Evolutionary conservation across 164 flowering plant species (phyloP).

Genomic region (Cinnamomum micranthum): DNA sequence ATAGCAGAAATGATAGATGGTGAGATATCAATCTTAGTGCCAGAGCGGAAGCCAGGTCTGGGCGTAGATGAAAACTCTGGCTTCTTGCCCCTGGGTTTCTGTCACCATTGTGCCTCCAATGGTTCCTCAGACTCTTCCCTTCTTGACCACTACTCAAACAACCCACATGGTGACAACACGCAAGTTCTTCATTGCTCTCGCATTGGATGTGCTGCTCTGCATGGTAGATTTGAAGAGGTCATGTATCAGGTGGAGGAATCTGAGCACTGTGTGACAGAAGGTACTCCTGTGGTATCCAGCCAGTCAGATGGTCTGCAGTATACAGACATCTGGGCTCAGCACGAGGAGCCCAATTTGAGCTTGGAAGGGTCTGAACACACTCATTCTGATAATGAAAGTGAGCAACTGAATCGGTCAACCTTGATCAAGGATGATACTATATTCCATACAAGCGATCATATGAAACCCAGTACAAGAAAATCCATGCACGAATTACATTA

Average conservation of each 20-base stretch:
- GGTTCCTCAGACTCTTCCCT: constrained; percentile 43
- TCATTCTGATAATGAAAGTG: constrained; percentile 36
- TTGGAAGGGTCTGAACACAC: constrained; percentile 37
- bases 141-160: constrained; percentile 21
- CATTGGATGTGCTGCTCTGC: constrained; percentile 61
- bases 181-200: constrained; percentile 31
- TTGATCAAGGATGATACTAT: constrained; percentile 22
- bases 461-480: constrained; percentile 18
- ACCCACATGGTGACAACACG: constrained; percentile 16
- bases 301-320: constrained; percentile 15
- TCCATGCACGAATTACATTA: constrained; percentile 8
- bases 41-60: constrained; percentile 58
- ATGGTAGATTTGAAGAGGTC: constrained; percentile 82
- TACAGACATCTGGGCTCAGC: constrained; percentile 41
- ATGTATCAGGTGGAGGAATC: constrained; percentile 52
- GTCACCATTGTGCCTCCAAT: constrained; percentile 50
- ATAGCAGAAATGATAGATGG: constrained; percentile 91
- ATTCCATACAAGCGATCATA: constrained; percentile 17
- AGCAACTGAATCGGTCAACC: constrained; percentile 9
- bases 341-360: constrained; percentile 42
- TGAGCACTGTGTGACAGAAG: constrained; percentile 36
- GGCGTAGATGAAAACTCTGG: constrained; percentile 33
- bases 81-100: constrained; percentile 20
- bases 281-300: constrained; percentile 28
- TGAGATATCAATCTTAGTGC: constrained; percentile 71